These are phyloP conservation scores for Aspergillus jensenii DNA, from an alignment of 2,329 filamentous ascomycete genomes.

Conservation along the genomic window DNA sequence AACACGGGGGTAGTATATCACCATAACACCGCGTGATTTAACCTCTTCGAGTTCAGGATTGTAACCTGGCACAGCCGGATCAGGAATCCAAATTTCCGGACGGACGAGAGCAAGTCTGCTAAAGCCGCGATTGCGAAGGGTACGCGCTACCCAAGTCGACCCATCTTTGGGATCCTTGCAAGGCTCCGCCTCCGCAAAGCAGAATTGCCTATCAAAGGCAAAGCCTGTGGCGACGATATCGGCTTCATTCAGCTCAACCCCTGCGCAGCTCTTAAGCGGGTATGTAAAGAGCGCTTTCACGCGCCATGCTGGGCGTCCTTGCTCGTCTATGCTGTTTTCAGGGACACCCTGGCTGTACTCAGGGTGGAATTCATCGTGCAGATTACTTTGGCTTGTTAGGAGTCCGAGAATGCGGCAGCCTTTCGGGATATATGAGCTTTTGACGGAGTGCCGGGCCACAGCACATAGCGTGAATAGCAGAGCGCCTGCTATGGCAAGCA, in stretches of 20 bases:
- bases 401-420: slow-evolving; percentile 57
- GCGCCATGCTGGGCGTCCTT: slow-evolving; percentile 41
- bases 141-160: slow-evolving; percentile 46
- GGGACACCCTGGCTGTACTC: slow-evolving; percentile 46
- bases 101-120: slow-evolving; percentile 70
- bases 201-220: slow-evolving; percentile 78
- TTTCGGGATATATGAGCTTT: slow-evolving; percentile 26
- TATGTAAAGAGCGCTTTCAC: slow-evolving; percentile 75
- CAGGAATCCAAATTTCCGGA: slow-evolving; percentile 61
- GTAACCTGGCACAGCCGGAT: slow-evolving; percentile 46
- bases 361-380: slow-evolving; percentile 57
- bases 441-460: not conserved
- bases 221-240: slow-evolving; percentile 69
- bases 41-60: slow-evolving; percentile 46
- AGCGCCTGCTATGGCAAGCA: not conserved
- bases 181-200: slow-evolving; percentile 65
- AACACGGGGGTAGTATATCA: slow-evolving; percentile 48
- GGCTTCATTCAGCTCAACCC: slow-evolving; percentile 68
- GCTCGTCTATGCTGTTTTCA: slow-evolving; percentile 29
- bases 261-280: slow-evolving; percentile 78
- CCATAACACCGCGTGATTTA: slow-evolving; percentile 52
- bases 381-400: slow-evolving; percentile 47
- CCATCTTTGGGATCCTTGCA: slow-evolving; percentile 20
- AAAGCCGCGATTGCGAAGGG: slow-evolving; percentile 42
- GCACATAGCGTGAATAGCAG: not conserved